These are phyloP conservation scores for Penicillium sp. DNA, from an alignment of 2,329 filamentous ascomycete species.

Conservation along the genomic window DNA sequence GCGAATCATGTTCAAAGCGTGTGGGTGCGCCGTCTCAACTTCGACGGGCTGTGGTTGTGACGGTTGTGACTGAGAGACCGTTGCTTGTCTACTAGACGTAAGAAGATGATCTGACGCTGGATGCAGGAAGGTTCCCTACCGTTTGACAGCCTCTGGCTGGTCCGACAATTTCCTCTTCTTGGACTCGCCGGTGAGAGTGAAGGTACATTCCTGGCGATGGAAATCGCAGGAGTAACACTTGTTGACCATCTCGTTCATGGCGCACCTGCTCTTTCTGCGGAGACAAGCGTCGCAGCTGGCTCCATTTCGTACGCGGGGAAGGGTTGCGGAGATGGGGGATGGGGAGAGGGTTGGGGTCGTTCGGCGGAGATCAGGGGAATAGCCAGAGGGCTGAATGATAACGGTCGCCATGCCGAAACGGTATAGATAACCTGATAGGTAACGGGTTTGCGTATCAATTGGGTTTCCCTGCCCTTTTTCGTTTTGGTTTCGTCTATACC, in stretches of 20 bases:
- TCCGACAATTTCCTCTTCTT: constrained; percentile 46
- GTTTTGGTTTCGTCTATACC: background rate
- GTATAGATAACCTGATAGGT: background rate
- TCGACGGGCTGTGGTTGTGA: background rate
- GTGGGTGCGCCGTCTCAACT: constrained; percentile 11
- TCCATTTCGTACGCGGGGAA: constrained; percentile 40
- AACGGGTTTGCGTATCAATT: background rate
- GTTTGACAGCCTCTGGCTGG: constrained; percentile 36
- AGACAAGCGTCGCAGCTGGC: constrained; percentile 47
- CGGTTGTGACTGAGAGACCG: background rate
- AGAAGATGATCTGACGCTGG: background rate
- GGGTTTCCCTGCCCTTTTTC: background rate
- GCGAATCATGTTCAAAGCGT: constrained; percentile 28
- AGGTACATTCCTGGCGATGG: constrained; percentile 48
- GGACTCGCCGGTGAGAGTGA: constrained; percentile 32
- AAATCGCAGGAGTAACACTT: constrained; percentile 50
- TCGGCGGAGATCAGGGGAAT: constrained; percentile 28
- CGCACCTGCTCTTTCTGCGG: constrained; percentile 45
- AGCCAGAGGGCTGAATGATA: constrained; percentile 41
- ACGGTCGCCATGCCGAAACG: constrained; percentile 38
- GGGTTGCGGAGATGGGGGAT: constrained; percentile 23
- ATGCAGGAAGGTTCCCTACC: constrained; percentile 28
- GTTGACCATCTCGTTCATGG: constrained; percentile 47
- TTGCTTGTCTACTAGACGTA: constrained; percentile 26
- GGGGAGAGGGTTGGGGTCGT: constrained; percentile 27